Percentiles rank a stretch among this genome's conserved stretches.
phyloP scores from a whole-genome alignment of 1,284 basidiomycete genomes.

The Pseudozyma flocculosa region DNA sequence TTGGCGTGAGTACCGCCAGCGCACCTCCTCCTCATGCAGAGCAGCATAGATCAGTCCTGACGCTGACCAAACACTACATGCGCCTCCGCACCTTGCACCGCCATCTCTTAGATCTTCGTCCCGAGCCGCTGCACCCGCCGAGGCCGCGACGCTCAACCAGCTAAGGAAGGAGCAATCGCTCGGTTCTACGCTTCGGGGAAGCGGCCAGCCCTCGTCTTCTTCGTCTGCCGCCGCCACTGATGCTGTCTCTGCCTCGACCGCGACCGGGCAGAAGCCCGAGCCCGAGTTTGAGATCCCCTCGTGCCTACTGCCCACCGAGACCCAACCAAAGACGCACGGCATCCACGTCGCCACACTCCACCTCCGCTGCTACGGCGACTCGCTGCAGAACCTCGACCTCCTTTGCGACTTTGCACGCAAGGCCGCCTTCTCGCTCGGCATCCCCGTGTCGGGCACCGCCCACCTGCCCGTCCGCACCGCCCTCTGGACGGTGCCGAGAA shows the following conservation, averaged over 20 bases:
- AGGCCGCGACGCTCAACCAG: background rate
- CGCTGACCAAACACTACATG: too few relatives aligned
- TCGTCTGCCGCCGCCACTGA: slow-evolving; percentile 13
- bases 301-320: slow-evolving; percentile 27
- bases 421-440: slow-evolving; percentile 77
- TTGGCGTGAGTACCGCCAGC: background rate
- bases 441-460: slow-evolving; percentile 73
- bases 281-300: slow-evolving; percentile 17
- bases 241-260: too few relatives aligned
- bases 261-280: too few relatives aligned
- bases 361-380: slow-evolving; percentile 69
- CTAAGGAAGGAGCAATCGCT: background rate
- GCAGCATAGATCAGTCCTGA: too few relatives aligned
- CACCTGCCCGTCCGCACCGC: slow-evolving; percentile 74
- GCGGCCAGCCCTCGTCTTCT: slow-evolving; percentile 16
- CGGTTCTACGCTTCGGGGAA: background rate
- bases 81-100: too few relatives aligned
- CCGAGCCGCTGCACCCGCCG: too few relatives aligned
- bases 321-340: slow-evolving; percentile 63
- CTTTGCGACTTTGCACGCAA: slow-evolving; percentile 82
- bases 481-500: slow-evolving; percentile 82
- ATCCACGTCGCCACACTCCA: slow-evolving; percentile 82
- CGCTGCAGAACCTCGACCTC: slow-evolving; percentile 68
- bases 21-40: too few relatives aligned
- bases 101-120: background rate